Base-by-base conservation (phyloP, 495 filamentous ascomycete species). In the Peziza echinospora region DNA sequence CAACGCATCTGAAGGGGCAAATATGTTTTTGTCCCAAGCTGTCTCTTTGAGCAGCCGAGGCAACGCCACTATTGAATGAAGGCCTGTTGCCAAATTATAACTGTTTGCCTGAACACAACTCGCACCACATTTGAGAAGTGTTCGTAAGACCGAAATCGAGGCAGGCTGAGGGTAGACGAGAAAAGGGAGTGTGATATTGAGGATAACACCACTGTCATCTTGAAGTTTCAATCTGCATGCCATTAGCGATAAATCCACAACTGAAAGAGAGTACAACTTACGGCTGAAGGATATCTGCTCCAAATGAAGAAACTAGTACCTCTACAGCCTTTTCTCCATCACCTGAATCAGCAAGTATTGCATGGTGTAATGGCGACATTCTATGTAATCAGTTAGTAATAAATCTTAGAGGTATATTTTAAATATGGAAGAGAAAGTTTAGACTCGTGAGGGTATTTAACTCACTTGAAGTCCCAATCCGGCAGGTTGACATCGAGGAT, bases 401-500 rank as follows among this genome's bases (percentile, higher is more conserved):
- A 16, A 21, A 5, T n/a, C n/a, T n/a, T n/a, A n/a, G n/a, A n/a
- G n/a, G 23, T 39, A 16, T 40, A 21, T 44, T 51, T 77, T n/a
- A n/a, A n/a, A n/a, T n/a, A n/a, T n/a, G n/a, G n/a, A n/a, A n/a
- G n/a, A n/a, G n/a, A n/a, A n/a, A n/a, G n/a, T n/a, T n/a, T n/a
- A n/a, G n/a, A n/a, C n/a, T n/a, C n/a, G n/a, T n/a, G n/a, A n/a
- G n/a, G n/a, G n/a, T n/a, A n/a, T n/a, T n/a, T n/a, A n/a, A 44
- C 30, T 37, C 71, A 69, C 16, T 71, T 68, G 13, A 60, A 76
- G 49, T 91, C 82, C 83, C 83, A 91, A 6, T 82, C 69, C 8
- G 76, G 52, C 5, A 76, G 68, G 52, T 87, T 76, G 46, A 85
- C 67, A 45, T 85, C 77, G 58, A 79, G 85, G 47, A 85, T 68